Evolutionary conservation across 1,139 yeast species (phyloP), one percentile per base, ranked within the genome.

Genomic region (Lodderomyces jiufengensis): DNA sequence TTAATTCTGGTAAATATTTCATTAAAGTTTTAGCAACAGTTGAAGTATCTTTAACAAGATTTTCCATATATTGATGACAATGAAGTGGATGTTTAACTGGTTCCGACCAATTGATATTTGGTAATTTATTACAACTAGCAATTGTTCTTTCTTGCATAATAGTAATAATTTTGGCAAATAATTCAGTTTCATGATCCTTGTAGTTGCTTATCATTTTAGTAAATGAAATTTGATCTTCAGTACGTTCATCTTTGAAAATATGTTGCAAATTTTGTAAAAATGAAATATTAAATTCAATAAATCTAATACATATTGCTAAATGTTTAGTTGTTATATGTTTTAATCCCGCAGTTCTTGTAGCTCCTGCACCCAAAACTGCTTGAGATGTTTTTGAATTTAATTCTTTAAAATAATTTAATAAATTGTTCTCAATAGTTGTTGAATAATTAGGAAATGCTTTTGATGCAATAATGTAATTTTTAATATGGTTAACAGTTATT

Each of bases 301-400:
- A 56, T 44, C 84, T 88, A 2, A 82, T 76, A 28, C 86, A 77
- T 27, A 84, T 63, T 0, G 90, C 84, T 39, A 84, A 57, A 53
- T 84, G 87, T 46, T 79, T 80, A 2, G 90, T 40, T 4, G 87
- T 80, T 33, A 84, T 84, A 49, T 83, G 88, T 47, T 76, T 79
- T 38, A 84, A 63, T 0, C 87, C 88, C 0, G 90, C 87, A 0
- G 87, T 76, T 43, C 79, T 63, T 1, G 86, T 82, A 0, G 94
- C 94, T 24, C 86, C 87, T 1, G 92, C 90, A 31, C 82, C 84
- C 29, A 84, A 61, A 31, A 84, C 81, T 3, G 86, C 74, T 46
- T 78, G 79, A 4, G 76, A 72, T 4, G 78, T 63, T 41, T 78
- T 75, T 9, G 77, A 60, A 48, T 82, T 81, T 54, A 76, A 61